These are phyloP conservation scores for Gossypium mustelinum DNA, from an alignment of 345 rosid species.

Conservation along the genomic window DNA sequence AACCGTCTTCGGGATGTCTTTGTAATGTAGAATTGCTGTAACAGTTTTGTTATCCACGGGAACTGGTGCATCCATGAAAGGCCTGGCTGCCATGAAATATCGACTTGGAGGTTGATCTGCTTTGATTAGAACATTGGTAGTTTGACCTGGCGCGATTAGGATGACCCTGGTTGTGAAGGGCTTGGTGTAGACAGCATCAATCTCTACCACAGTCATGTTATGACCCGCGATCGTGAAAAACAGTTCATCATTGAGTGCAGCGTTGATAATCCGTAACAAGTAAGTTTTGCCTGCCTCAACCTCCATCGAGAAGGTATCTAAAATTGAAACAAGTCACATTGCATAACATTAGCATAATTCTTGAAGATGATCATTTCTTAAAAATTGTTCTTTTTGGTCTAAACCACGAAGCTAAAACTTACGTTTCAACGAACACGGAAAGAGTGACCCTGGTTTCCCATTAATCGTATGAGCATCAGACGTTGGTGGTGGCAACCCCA, in stretches of 20 bases:
- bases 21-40: slow-evolving; percentile 49
- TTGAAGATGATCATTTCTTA: not conserved
- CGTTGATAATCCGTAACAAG: slow-evolving; percentile 50
- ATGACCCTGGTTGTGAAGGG: slow-evolving; percentile 50
- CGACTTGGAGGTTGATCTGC: slow-evolving; percentile 47
- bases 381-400: not conserved
- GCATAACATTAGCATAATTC: not conserved
- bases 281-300: slow-evolving; percentile 49
- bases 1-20: slow-evolving; percentile 27
- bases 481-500: slow-evolving; percentile 42
- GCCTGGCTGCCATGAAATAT: slow-evolving; percentile 56
- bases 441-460: slow-evolving; percentile 65
- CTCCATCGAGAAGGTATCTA: slow-evolving; percentile 37
- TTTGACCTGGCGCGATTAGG: slow-evolving; percentile 58
- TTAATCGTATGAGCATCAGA: slow-evolving; percentile 64
- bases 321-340: not conserved
- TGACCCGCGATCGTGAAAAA: slow-evolving; percentile 57
- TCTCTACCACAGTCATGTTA: slow-evolving; percentile 56
- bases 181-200: slow-evolving; percentile 58
- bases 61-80: slow-evolving; percentile 51
- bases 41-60: slow-evolving; percentile 52
- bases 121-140: slow-evolving; percentile 58
- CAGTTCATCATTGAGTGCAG: slow-evolving; percentile 64
- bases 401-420: not conserved
- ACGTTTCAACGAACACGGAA: slow-evolving; percentile 61